Base-by-base conservation (phyloP, 1,284 basidiomycete genomes). In the Omphalotus olearius region DNA sequence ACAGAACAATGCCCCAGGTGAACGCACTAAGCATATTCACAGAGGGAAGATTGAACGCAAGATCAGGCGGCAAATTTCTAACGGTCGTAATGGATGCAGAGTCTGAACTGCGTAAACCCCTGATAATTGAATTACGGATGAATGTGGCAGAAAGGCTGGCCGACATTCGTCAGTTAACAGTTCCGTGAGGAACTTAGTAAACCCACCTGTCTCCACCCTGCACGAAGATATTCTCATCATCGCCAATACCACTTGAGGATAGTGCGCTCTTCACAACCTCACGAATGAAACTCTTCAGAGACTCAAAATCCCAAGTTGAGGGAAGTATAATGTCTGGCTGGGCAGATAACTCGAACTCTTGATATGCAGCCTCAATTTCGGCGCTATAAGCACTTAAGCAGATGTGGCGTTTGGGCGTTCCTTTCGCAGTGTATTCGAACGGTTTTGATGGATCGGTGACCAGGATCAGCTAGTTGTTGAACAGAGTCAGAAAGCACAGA, bases 401-500 rank as follows among this genome's bases (percentile, higher is more conserved):
- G n/a, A 55, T 57, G 6, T 57, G 56, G 0, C 66, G 50, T 10
- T 65, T 58, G 0, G 63, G 60, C 5, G 62, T 63, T 2, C 61
- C 57, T 51, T 69, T 69, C 23, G 64, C 60, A 16, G 67, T 68
- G 50, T 63, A 63, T 10, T 57, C 51, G 40, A 68, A 64, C 3
- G 66, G 68, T 45, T 65, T 68, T 9, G 41, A 41, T 4, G 63
- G 63, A 7, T 57, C 55, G 0, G 63, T 45, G 7, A 68, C 61
- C 1, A 68, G 42, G 38, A 69, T 62, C 63, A 68, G 64, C 68
- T 69, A 25, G n/a, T n/a, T n/a, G n/a, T n/a, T n/a, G n/a, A n/a
- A n/a, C n/a, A 68, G 41, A 40, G 68, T 62, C 62, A 68, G 65
- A 33, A 39, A 39, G 5, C 37, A 39, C 37, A 39, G 23, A 2